Evolutionary conservation across 192 early-diverging fungal species (phyloP).

Genomic region (Gonapodya prolifera): DNA sequence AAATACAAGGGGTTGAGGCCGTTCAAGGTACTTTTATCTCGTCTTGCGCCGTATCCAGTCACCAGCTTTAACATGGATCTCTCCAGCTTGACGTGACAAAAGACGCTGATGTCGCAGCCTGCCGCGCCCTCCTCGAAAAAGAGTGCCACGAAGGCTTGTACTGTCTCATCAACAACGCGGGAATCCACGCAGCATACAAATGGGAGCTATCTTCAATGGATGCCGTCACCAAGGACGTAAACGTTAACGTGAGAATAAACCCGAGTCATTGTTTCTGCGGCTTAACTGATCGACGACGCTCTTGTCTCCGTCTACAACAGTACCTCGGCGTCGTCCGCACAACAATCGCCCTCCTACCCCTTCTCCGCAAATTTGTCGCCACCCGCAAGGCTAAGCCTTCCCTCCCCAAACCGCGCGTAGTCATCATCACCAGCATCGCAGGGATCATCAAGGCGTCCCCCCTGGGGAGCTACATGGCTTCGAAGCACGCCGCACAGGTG

Average conservation of each 20-base stretch:
- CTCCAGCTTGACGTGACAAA: not conserved
- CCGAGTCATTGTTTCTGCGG: no score
- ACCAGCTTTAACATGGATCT: no score
- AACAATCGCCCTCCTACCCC: not conserved
- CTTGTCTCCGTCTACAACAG: no score
- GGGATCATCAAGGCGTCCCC: not conserved
- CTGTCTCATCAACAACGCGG: not conserved
- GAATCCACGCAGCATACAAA: not conserved
- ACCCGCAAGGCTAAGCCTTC: no score
- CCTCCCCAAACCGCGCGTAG: not conserved
- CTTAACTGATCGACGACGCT: no score
- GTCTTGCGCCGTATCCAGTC: no score
- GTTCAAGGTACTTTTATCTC: no score
- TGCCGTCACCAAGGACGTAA: not conserved
- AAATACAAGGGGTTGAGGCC: no score
- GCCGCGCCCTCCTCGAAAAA: not conserved
- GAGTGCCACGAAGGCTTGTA: not conserved
- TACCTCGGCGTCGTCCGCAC: not conserved
- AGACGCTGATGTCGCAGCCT: not conserved
- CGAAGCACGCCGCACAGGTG: not conserved
- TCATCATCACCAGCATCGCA: not conserved
- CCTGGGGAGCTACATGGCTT: not conserved
- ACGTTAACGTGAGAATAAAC: no score
- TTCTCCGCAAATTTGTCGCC: not conserved
- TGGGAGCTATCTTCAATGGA: no score